Conservation (phyloP, 2,329 filamentous ascomycete genomes). For the Verticillium albo-atrum region DNA sequence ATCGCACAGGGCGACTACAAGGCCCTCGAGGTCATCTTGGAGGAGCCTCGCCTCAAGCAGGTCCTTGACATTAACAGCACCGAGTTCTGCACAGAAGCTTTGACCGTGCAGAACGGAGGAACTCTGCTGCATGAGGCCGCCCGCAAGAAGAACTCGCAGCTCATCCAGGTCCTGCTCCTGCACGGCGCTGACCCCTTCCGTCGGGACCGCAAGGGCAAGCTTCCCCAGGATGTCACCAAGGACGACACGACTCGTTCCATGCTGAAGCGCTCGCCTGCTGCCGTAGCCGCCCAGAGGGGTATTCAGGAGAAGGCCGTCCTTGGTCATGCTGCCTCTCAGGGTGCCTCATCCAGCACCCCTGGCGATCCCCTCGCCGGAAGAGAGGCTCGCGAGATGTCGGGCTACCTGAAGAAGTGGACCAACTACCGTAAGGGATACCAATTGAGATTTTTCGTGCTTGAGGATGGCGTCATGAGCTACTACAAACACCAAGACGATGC, state of each 20-base stretch:
- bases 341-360: slow-evolving; percentile 45
- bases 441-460: slow-evolving; percentile 93
- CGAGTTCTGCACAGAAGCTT: slow-evolving; percentile 78
- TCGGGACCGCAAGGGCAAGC: slow-evolving; percentile 88
- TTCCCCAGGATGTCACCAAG: slow-evolving; percentile 94
- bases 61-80: slow-evolving; percentile 89
- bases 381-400: slow-evolving; percentile 94
- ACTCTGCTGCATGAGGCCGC: slow-evolving; percentile 92
- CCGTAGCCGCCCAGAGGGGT: slow-evolving; percentile 86
- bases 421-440: slow-evolving; percentile 98
- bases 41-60: slow-evolving; percentile 80
- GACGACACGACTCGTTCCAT: slow-evolving; percentile 86
- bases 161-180: slow-evolving; percentile 85
- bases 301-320: slow-evolving; percentile 97
- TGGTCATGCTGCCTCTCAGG: slow-evolving; percentile 62
- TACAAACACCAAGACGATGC: slow-evolving; percentile 99
- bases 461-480: slow-evolving; percentile 96
- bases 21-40: slow-evolving; percentile 70
- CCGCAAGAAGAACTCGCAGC: slow-evolving; percentile 75
- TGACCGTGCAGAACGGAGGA: slow-evolving; percentile 77
- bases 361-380: slow-evolving; percentile 66
- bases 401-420: slow-evolving; percentile 98
- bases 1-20: slow-evolving; percentile 72
- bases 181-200: slow-evolving; percentile 96
- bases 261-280: slow-evolving; percentile 89